Evolutionary conservation across 768 basidiomycete species (phyloP).

Genomic region (Russula abietina): DNA sequence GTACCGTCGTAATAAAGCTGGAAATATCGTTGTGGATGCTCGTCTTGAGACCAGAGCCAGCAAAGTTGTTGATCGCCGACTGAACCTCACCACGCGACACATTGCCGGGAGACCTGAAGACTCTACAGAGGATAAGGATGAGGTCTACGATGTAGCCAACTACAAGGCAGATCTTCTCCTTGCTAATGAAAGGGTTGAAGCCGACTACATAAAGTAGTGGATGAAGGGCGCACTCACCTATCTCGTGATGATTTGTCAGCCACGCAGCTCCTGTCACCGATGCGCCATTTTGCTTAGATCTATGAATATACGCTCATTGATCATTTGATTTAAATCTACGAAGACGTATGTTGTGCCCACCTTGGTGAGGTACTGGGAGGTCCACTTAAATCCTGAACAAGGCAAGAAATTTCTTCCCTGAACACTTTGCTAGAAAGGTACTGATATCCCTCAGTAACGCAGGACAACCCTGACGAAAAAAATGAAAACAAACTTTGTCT

Average conservation of each 20-base stretch:
- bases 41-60: background rate
- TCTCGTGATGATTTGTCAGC: background rate
- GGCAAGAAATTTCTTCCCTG: background rate
- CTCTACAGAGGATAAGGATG: background rate
- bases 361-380: background rate
- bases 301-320: background rate
- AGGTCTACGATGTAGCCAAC: constrained; percentile 6
- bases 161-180: background rate
- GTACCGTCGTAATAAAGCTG: background rate
- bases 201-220: background rate
- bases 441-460: background rate
- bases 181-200: background rate
- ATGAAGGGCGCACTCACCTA: background rate
- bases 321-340: background rate
- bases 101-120: background rate
- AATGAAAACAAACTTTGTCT: background rate
- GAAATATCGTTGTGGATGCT: background rate
- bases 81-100: background rate
- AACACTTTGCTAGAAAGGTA: background rate
- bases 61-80: background rate
- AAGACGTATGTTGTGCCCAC: background rate
- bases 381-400: background rate
- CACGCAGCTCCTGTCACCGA: background rate
- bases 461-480: background rate
- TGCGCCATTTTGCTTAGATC: background rate